A percentile compares a stretch with the other conserved stretches of the same genome.
These are phyloP conservation scores for Alternaria rosae DNA, from an alignment of 2,329 filamentous ascomycete species.

Conservation along the genomic window DNA sequence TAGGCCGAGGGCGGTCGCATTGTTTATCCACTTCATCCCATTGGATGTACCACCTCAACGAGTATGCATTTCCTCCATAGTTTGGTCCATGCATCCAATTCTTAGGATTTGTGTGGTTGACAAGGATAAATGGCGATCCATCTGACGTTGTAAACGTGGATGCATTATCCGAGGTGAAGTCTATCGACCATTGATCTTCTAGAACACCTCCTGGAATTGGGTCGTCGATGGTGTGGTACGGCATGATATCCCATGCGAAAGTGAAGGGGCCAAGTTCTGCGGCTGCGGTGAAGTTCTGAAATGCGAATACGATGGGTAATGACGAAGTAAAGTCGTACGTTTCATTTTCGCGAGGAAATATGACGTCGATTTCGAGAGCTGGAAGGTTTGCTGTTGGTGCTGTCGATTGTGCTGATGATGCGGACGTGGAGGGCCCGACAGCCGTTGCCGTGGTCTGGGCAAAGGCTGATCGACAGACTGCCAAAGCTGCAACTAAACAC, in stretches of 20 bases:
- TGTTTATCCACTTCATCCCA: neutral
- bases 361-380: neutral
- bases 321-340: neutral
- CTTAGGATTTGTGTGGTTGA: neutral
- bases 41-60: neutral
- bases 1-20: neutral
- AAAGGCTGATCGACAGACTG: neutral
- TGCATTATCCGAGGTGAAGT: neutral
- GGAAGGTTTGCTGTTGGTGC: neutral
- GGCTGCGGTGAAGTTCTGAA: neutral
- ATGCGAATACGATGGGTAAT: neutral
- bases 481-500: neutral
- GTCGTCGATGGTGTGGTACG: neutral
- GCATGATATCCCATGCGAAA: neutral
- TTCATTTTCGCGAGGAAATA: neutral
- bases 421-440: neutral
- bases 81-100: neutral
- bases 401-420: neutral
- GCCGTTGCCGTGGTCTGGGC: neutral
- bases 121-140: neutral
- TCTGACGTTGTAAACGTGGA: neutral
- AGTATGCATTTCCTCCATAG: neutral
- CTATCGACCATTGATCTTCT: neutral
- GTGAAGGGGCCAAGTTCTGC: neutral
- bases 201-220: neutral